A percentile compares a stretch with the other conserved stretches of the same genome.
Evolutionary conservation across 768 basidiomycete genomes (phyloP).

Genomic region (Hydnomerulius pinastri): DNA sequence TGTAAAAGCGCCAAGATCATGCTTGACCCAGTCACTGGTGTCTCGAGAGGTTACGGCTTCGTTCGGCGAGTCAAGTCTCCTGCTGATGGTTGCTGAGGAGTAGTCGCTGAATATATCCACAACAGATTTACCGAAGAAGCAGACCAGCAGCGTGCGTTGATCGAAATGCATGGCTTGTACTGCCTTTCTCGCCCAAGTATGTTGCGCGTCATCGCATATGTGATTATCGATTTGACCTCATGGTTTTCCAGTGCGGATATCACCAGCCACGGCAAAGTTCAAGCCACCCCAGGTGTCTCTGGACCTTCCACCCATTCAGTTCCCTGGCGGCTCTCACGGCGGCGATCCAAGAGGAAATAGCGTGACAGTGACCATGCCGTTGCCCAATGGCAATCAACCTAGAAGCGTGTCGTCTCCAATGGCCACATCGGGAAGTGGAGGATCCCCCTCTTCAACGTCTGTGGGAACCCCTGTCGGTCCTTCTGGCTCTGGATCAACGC

Average conservation of each 20-base stretch:
- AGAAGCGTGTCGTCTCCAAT: constrained; percentile 76
- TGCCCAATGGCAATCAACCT: constrained; percentile 45
- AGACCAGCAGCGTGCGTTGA: constrained; percentile 87
- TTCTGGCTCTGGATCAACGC: constrained; percentile 49
- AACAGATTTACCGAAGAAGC: constrained; percentile 83
- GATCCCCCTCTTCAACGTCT: constrained; percentile 24
- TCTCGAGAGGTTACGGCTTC: constrained; percentile 90
- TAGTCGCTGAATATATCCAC: constrained; percentile 5
- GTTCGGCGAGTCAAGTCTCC: constrained; percentile 59
- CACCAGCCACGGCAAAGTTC: constrained; percentile 86
- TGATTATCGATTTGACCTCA: constrained; percentile 26
- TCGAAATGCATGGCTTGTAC: constrained; percentile 90
- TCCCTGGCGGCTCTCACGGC: constrained; percentile 31
- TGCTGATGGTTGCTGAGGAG: constrained; percentile 16
- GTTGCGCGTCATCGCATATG: constrained; percentile 30
- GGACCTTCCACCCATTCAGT: constrained; percentile 50
- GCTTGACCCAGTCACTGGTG: constrained; percentile 87
- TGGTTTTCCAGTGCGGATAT: constrained; percentile 74
- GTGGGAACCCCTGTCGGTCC: constrained; percentile 38
- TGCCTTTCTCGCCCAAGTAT: constrained; percentile 86
- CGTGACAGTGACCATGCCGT: constrained; percentile 51
- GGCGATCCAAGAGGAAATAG: constrained; percentile 37
- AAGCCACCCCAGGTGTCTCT: constrained; percentile 57
- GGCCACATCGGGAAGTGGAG: constrained; percentile 39
- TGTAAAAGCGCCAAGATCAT: constrained; percentile 97